Base-by-base conservation (phyloP, 2,329 filamentous ascomycete genomes). In the Aspergillus neoniger region DNA sequence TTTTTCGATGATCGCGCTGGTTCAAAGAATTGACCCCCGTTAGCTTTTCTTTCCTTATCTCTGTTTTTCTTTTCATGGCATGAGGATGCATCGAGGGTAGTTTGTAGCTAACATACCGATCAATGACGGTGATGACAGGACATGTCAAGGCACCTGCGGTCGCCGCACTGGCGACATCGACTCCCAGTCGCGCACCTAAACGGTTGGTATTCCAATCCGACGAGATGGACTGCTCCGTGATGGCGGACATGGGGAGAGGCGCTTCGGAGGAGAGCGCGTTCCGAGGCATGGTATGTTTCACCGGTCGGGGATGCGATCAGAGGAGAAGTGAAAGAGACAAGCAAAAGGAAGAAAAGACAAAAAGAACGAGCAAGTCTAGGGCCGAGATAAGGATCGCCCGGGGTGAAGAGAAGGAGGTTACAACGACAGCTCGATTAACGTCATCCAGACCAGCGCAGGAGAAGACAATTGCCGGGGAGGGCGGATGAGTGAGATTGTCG, bases 71-170 rank as follows among this genome's bases (percentile, higher is more conserved):
- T 12, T 14, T 2, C 4, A 15, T 5, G 5, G 5, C 12, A 36
- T 5, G 32, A 14, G 12, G 32, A 36, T 14, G 12, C 5, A 36
- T 14, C 32, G 12, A 32, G 32, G 32, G 32, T 36, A 14, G 32
- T 14, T 36, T 6, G 32, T 36, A 36, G 12, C 5, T 28, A 17
- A 2, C 55, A 62, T 80, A 93, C 90, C 89, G 87, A 76, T 96
- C 92, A 76, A 97, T 95, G 66, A 95, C 89, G 39, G 90, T 90
- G 64, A 96, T 94, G 41, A 96, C 74, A 1, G 93, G 92, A 57
- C 92, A 91, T 51, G 96, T 89, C 62, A 95, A 79, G 6, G 84
- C 85, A 2, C 89, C 91, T 10, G 92, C 91, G 49, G 85, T 84
- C 2, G 85, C 83, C 1, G 91, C 92, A 69, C 89, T 88, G 48